Base-by-base conservation (phyloP, 2,329 filamentous ascomycete genomes). In the Neocucurbitaria cava region DNA sequence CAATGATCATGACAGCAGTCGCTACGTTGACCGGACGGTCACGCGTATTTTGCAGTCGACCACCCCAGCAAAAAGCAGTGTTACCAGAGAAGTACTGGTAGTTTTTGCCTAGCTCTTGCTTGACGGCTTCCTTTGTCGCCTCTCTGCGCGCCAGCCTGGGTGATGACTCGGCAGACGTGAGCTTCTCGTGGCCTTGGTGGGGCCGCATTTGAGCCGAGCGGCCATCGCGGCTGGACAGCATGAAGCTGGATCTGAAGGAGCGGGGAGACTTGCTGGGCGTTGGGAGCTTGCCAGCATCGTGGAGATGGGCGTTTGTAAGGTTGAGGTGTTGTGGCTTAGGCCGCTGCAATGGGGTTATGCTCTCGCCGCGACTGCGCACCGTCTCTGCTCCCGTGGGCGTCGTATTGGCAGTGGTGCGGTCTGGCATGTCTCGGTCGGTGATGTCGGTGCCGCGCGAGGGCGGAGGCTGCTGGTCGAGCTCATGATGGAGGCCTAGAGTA, bases 41-140 rank as follows among this genome's bases (percentile, higher is more conserved):
- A 64, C 87, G 86, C 31, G 95, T 89, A 75, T 98, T 97, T 71
- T 97, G 91, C 56, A 95, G 82, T 54, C 95, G 85, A 7, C 95
- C 95, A 30, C 91, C 89, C 54, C 91, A 82, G 74, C 88, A 96
- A 72, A 99, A 99, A 21, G 92, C 81, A 0, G 92, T 96, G 71
- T 98, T 99, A 41, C 95, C 95, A 40, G 91, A 86, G 69, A 97
- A 98, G 74, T 96, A 96, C 73, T 98, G 87, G 76, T 94, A 90
- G 66, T 97, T 96, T 62, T 84, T 88, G 46, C 90, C 87, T 50
- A 85, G 70, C 31, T 81, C 76, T 21, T 74, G 62, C 41, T 78
- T 78, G 23, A 78, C 62, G 44, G 70, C 76, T 39, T 68, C 64
- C 44, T 74, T 74, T 10, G 64, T 65, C 13, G 72, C 72, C 55